Evolutionary conservation across 1,139 yeast species (phyloP), one percentile per base, ranked within the genome.

Genomic region (Maudiozyma humilis): DNA sequence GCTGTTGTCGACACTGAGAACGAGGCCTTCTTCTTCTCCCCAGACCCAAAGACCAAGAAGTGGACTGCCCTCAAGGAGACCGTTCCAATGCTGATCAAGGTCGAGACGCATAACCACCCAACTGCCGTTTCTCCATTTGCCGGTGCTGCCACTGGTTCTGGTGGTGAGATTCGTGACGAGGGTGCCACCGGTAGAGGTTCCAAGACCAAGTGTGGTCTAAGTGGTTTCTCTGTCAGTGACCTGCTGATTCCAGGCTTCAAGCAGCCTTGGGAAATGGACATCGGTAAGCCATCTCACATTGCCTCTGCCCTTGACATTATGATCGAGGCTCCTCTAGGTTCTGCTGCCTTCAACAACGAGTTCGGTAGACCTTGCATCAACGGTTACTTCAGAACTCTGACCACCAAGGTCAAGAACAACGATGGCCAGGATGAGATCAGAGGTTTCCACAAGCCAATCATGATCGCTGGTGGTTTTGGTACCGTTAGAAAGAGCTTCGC

Each of bases 111-210:
- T 65, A 93, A 93, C 68, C 99, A 93, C 64, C 99, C 99, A 44
- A 93, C 99, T 32, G 98, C 98, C 0, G 96, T 93, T 12, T 89
- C 97, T 25, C 99, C 99, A 31, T 93, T 86, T 68, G 91, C 98
- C 4, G 99, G 99, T 67, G 99, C 99, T 32, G 96, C 99, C 32
- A 93, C 99, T 16, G 99, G 99, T 52, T 89, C 98, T 17, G 99
- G 99, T 65, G 99, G 99, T 70, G 99, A 93, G 69, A 93, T 93
- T 59, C 85, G 99, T 74, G 99, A 93, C 66, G 99, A 93, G 70
- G 98, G 97, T 68, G 98, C 99, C 25, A 96, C 91, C 17, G 99
- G 99, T 51, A 79, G 96, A 65, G 99, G 99, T 43, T 91, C 98
- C 20, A 86, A 87, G 66, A 79, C 97, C 36, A 91, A 91, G 68